phyloP scores from a whole-genome alignment of 495 filamentous ascomycete genomes.

The Mycothermus thermophilus region DNA sequence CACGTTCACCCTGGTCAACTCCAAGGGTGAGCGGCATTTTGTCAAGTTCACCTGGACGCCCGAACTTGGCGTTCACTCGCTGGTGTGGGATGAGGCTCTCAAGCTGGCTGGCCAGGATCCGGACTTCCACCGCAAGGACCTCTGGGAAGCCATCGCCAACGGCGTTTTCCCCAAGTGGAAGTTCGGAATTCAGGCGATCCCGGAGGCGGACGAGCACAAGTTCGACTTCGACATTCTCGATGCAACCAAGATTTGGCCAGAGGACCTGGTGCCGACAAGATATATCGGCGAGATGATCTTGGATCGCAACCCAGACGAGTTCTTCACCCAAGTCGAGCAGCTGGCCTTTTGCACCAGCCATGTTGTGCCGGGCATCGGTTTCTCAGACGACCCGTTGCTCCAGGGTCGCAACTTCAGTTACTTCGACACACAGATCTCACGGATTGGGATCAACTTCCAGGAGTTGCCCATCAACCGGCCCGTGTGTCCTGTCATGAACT shows the following conservation, averaged over 20 bases:
- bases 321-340: slow-evolving; percentile 73
- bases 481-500: slow-evolving; percentile 66
- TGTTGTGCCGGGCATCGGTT: slow-evolving; percentile 75
- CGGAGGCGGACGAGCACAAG: slow-evolving; percentile 56
- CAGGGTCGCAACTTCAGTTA: slow-evolving; percentile 82
- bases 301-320: slow-evolving; percentile 76
- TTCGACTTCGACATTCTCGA: slow-evolving; percentile 89
- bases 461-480: slow-evolving; percentile 74
- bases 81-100: slow-evolving; percentile 80
- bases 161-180: slow-evolving; percentile 67
- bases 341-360: slow-evolving; percentile 78
- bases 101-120: slow-evolving; percentile 73
- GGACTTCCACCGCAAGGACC: slow-evolving; percentile 78
- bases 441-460: slow-evolving; percentile 74
- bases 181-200: slow-evolving; percentile 66
- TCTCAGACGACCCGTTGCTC: slow-evolving; percentile 72
- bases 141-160: slow-evolving; percentile 66
- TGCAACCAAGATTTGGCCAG: slow-evolving; percentile 86
- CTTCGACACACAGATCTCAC: slow-evolving; percentile 71
- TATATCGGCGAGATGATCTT: slow-evolving; percentile 74
- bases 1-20: slow-evolving; percentile 62
- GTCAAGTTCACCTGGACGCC: slow-evolving; percentile 78
- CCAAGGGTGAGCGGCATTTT: slow-evolving; percentile 54
- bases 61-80: slow-evolving; percentile 64
- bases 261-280: slow-evolving; percentile 64